Evolutionary conservation across 1,284 basidiomycete species (phyloP), one percentile per base, ranked within the genome.

Genomic region (Marasmius sp.): DNA sequence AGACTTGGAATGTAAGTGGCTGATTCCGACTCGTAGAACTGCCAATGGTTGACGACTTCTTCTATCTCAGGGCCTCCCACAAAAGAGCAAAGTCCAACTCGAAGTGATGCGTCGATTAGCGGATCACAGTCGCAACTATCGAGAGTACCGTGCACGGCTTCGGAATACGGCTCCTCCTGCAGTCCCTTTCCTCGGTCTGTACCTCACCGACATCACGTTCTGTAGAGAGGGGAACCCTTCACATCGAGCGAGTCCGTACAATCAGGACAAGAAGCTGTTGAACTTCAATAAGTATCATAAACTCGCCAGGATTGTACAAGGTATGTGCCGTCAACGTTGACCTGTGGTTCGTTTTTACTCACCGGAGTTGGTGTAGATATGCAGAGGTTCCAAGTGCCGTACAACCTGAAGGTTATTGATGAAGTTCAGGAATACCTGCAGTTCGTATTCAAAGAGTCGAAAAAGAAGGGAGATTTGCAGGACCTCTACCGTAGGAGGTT

Each of bases 221-320:
- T 96, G 94, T 69, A 87, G 92, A 58, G 97, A 97, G 71, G 97
- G 97, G 43, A 98, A 98, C 74, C 90, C 94, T 8, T 90, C 92
- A 8, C 84, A 89, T 68, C 85, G 97, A 65, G 83, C 89, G n/a
- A 92, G 94, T 11, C 92, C 92, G 1, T 74, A 85, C 62, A 88
- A 89, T 59, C 81, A 90, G 2, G 85, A 86, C 56, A 89, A 94
- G 74, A 92, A 90, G 71, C 77, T 99, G 54, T 84, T 98, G 73
- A 99, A 99, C 76, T 96, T 97, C 74, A 97, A 96, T 78, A 97
- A 94, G 78, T 97, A 92, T 69, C 88, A 92, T 72, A 95, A 95
- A 74, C 84, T 98, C 60, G 92, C 93, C 20, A 84, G 90, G 67
- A 96, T 97, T 67, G 86, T 96, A 36, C 87, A 92, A 79, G 95